phyloP scores from a whole-genome alignment of 2,329 filamentous ascomycete genomes.

The Sphaceloma murrayae region DNA sequence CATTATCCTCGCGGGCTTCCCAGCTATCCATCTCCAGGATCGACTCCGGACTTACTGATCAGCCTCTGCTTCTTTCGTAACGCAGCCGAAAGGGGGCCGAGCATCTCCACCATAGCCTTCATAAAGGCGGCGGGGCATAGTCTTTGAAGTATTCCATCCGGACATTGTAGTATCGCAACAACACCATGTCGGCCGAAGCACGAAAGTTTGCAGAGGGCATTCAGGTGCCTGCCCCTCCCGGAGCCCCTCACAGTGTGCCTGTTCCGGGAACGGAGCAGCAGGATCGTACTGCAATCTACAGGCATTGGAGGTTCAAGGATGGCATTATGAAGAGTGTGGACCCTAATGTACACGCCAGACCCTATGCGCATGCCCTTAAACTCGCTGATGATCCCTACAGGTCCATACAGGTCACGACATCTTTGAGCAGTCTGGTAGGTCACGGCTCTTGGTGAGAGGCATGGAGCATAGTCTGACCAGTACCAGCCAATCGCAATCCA shows the following conservation, averaged over 20 bases:
- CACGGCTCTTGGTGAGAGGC: too few relatives aligned
- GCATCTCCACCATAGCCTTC: too few relatives aligned
- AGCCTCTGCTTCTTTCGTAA: slow-evolving; percentile 10
- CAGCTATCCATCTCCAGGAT: slow-evolving; percentile 3
- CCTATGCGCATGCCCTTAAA: not conserved
- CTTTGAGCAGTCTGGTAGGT: slow-evolving; percentile 56
- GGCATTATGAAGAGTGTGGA: slow-evolving; percentile 63
- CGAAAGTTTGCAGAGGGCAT: slow-evolving; percentile 30
- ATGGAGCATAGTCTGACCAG: not conserved
- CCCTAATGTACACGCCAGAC: slow-evolving; percentile 36
- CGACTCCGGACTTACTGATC: too few relatives aligned
- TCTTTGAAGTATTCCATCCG: too few relatives aligned
- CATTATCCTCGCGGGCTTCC: too few relatives aligned
- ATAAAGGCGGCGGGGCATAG: too few relatives aligned
- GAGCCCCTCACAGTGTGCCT: slow-evolving; percentile 67
- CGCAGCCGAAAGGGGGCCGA: slow-evolving; percentile 1
- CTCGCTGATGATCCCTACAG: slow-evolving; percentile 25
- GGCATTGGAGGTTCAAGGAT: slow-evolving; percentile 70
- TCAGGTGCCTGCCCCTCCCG: slow-evolving; percentile 56
- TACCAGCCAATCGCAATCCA: slow-evolving; percentile 46
- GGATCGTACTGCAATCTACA: slow-evolving; percentile 66
- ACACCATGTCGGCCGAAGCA: slow-evolving; percentile 10
- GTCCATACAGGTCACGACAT: slow-evolving; percentile 66
- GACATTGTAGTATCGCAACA: not conserved
- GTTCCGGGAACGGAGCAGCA: slow-evolving; percentile 65